Evolutionary conservation across 2,329 filamentous ascomycete species (phyloP).

Genomic region (Diaporthe vexans): DNA sequence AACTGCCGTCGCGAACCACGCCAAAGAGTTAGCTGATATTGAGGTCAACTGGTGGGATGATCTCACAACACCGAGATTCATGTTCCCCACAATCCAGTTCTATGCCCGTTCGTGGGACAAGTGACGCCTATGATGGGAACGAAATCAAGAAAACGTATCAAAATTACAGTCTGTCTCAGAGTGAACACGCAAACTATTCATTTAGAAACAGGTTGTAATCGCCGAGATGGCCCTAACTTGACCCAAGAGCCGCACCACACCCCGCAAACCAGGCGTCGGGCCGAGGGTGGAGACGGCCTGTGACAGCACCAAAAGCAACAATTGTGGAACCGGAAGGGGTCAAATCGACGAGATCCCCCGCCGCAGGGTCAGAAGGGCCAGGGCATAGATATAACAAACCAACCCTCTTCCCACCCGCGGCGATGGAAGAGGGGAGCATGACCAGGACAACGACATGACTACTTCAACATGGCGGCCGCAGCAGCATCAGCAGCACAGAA

Average conservation of each 20-base stretch:
- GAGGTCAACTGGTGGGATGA: too few species aligned
- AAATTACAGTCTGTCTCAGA: background rate
- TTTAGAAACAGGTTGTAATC: background rate
- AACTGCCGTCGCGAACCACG: background rate
- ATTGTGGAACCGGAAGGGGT: slow-evolving; percentile 5
- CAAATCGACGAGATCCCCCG: slow-evolving; percentile 24
- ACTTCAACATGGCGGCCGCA: slow-evolving; percentile 25
- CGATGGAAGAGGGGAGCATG: background rate
- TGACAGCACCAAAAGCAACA: background rate
- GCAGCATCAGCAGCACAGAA: slow-evolving; percentile 17
- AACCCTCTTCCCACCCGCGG: background rate
- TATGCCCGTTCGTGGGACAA: too few species aligned
- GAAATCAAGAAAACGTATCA: background rate
- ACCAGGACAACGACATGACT: background rate
- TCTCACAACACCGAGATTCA: background rate
- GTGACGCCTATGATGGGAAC: background rate
- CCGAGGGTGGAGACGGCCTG: background rate
- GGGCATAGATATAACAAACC: background rate
- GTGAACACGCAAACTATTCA: background rate
- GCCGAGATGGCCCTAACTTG: slow-evolving; percentile 12
- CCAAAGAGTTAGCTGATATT: background rate
- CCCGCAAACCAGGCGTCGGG: slow-evolving; percentile 11
- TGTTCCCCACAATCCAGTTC: too few species aligned
- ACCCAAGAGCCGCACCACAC: slow-evolving; percentile 1
- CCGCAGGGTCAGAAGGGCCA: background rate